Conservation (phyloP, 2,329 filamentous ascomycete genomes). For the Torrubiellomyces zombiae region DNA sequence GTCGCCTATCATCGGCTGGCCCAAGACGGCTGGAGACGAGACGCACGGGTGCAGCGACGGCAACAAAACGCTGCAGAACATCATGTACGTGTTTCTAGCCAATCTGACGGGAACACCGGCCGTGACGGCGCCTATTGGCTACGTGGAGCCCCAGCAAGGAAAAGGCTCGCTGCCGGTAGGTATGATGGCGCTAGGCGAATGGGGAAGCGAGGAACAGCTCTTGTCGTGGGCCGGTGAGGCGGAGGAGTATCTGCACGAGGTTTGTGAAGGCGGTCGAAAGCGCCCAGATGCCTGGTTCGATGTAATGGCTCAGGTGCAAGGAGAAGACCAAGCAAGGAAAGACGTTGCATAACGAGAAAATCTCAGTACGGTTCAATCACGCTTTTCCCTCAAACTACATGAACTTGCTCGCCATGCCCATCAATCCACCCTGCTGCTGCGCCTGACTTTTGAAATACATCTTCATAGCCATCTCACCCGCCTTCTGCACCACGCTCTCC, state of each 20-base stretch:
- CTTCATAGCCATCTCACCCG: constrained; percentile 76
- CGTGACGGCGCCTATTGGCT: constrained; percentile 60
- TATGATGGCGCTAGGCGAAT: constrained; percentile 47
- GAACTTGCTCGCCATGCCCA: constrained; percentile 31
- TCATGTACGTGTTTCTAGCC: constrained; percentile 75
- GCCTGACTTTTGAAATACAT: constrained; percentile 74
- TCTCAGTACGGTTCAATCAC: background rate
- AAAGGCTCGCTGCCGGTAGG: constrained; percentile 44
- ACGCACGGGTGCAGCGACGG: constrained; percentile 60
- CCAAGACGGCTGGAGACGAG: constrained; percentile 38
- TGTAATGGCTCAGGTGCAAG: constrained; percentile 23
- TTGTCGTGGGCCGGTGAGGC: constrained; percentile 41
- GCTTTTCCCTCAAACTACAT: constrained; percentile 9
- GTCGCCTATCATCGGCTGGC: constrained; percentile 60
- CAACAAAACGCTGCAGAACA: constrained; percentile 56
- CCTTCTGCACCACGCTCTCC: constrained; percentile 61
- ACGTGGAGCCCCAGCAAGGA: constrained; percentile 38
- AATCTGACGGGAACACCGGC: constrained; percentile 70
- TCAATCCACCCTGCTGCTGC: constrained; percentile 22
- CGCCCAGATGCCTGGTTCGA: constrained; percentile 42
- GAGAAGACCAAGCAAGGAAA: constrained; percentile 2
- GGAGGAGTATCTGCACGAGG: constrained; percentile 36
- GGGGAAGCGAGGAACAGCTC: constrained; percentile 48
- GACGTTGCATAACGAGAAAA: background rate
- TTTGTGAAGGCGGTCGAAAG: constrained; percentile 28